Evolutionary conservation across 2,329 filamentous ascomycete genomes (phyloP).

Genomic region (Aspergillus niger): DNA sequence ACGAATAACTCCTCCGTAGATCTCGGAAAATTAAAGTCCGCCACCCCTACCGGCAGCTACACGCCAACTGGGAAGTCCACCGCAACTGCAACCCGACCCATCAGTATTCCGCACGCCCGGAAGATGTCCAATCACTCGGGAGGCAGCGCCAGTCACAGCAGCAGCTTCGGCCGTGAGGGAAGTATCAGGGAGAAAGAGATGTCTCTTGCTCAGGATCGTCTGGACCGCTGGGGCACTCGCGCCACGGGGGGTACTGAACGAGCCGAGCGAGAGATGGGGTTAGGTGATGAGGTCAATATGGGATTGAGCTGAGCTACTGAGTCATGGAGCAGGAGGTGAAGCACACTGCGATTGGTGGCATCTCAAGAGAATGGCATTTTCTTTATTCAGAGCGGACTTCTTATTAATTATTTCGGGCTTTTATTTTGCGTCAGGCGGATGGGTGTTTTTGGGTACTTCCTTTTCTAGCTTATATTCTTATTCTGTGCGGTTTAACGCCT

Average conservation of each 20-base stretch:
- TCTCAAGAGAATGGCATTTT: constrained; percentile 2
- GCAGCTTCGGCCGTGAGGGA: constrained; percentile 25
- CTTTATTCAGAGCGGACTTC: neutral
- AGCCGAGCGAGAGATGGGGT: constrained; percentile 64
- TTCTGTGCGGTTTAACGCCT: neutral
- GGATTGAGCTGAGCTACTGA: constrained; percentile 65
- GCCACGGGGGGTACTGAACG: constrained; percentile 56
- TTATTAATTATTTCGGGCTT: neutral
- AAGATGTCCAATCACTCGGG: constrained; percentile 28
- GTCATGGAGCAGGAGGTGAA: neutral
- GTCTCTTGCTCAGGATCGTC: constrained; percentile 48
- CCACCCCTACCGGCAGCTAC: constrained; percentile 18
- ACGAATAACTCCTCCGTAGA: constrained; percentile 26
- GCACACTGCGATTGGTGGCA: neutral
- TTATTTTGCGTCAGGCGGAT: neutral
- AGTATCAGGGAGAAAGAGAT: constrained; percentile 43
- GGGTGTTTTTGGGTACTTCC: neutral
- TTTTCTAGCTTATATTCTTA: neutral
- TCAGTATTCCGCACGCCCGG: constrained; percentile 34
- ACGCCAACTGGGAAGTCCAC: constrained; percentile 15
- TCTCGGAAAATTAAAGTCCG: constrained; percentile 26
- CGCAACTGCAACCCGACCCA: constrained; percentile 28
- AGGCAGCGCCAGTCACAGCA: constrained; percentile 20
- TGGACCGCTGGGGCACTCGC: constrained; percentile 56
- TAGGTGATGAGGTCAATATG: constrained; percentile 84